Evolutionary conservation across 495 filamentous ascomycete species (phyloP).

Genomic region (Cladorrhinum samala): DNA sequence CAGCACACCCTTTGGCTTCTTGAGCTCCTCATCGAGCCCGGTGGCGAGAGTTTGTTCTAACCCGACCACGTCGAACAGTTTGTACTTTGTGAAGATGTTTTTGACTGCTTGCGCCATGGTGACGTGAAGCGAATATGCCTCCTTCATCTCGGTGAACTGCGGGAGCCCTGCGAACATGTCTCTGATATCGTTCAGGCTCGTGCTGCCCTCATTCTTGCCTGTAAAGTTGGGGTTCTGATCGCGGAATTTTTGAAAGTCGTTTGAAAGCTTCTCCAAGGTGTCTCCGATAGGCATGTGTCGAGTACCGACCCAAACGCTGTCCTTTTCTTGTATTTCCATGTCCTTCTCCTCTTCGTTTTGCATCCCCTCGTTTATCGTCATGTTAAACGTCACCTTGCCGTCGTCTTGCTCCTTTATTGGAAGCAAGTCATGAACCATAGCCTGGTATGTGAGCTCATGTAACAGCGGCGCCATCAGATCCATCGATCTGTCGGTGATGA

Average conservation of each 20-base stretch:
- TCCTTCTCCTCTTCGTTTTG: conserved; percentile 71
- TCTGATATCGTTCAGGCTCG: conserved; percentile 83
- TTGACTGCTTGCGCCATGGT: conserved; percentile 98
- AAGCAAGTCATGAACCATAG: conserved; percentile 91
- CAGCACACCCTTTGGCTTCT: conserved; percentile 81
- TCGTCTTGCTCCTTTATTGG: conserved; percentile 65
- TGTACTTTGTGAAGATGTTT: conserved; percentile 78
- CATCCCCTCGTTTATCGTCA: conserved; percentile 63
- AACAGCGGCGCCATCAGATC: conserved; percentile 79
- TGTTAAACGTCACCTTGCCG: conserved; percentile 82
- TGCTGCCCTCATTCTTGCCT: conserved; percentile 57
- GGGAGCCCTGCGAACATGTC: conserved; percentile 94
- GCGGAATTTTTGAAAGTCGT: conserved; percentile 87
- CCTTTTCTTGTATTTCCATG: conserved; percentile 81
- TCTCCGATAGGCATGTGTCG: conserved; percentile 97
- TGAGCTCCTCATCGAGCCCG: conserved; percentile 85
- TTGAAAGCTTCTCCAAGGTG: conserved; percentile 86
- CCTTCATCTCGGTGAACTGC: conserved; percentile 90
- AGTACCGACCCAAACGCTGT: conserved; percentile 89
- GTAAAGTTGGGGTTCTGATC: conserved; percentile 92
- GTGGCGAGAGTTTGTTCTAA: conserved; percentile 83
- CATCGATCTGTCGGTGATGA: conserved; percentile 89
- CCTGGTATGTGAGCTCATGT: conserved; percentile 97
- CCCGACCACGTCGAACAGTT: conserved; percentile 78
- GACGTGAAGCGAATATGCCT: conserved; percentile 89